These are phyloP conservation scores for Fusarium xylarioides DNA, from an alignment of 2,329 filamentous ascomycete species.

Conservation along the genomic window DNA sequence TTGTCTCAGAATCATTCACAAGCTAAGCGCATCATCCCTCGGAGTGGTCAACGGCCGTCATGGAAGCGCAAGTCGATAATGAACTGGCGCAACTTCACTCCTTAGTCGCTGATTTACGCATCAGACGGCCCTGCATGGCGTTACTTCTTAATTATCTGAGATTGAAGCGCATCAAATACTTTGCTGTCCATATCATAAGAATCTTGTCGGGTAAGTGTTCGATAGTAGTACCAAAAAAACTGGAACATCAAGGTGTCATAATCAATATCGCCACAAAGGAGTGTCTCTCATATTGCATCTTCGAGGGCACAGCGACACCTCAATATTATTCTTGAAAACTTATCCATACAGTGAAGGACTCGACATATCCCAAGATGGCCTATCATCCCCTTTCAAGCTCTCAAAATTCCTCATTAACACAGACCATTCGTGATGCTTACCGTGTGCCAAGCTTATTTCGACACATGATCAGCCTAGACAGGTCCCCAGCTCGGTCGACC, in stretches of 20 bases:
- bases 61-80: constrained; percentile 7
- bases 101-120: background rate
- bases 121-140: background rate
- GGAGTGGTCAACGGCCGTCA: background rate
- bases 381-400: background rate
- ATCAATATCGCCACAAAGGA: constrained; percentile 23
- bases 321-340: background rate
- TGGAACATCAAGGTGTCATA: constrained; percentile 21
- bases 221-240: constrained; percentile 11
- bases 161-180: background rate
- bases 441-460: constrained; percentile 29
- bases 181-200: background rate
- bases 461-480: constrained; percentile 34
- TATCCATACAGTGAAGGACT: background rate
- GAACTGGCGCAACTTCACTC: constrained; percentile 10
- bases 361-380: background rate
- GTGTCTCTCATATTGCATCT: background rate
- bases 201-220: background rate
- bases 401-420: background rate
- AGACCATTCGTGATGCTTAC: constrained; percentile 13
- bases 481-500: constrained; percentile 32
- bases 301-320: background rate
- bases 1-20: constrained; percentile 27
- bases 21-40: constrained; percentile 30
- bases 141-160: background rate